Base-by-base conservation (phyloP, 306 rosid genomes). In the Luffa acutangula region DNA sequence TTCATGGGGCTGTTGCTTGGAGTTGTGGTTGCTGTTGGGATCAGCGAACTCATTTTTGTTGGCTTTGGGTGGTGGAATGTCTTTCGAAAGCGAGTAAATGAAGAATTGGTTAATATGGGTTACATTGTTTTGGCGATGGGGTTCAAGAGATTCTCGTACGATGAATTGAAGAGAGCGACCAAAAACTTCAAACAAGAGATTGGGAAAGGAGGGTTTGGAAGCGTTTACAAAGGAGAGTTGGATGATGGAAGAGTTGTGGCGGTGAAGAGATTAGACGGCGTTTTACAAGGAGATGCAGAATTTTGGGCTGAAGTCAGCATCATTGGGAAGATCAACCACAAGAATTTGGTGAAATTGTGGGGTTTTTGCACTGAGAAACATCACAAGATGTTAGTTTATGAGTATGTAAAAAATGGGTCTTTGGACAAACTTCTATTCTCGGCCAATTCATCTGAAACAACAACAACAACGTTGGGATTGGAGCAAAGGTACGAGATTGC, bases 271-370 rank as follows among this genome's bases (percentile, higher is more conserved):
- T 54, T 87, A 14, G 87, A 81, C 36, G 90, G 87, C 6, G 42
- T 87, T 31, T 63, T 80, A 41, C 83, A 84, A 75, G 90, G 88
- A 17, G 82, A 84, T 33, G 81, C 86, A 4, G 86, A 84, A 20
- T 87, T 87, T 62, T 85, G 90, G 90, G 88, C 85, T 36, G 88
- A 87, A 62, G 84, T 87, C 10, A 82, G 90, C 53, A 57, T 85
- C 10, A 82, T 87, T 45, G 90, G 90, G 37, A 87, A 75, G 76
- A 80, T 87, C 42, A 82, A 87, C n/a, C 90, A 87, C 9, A 75
- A 33, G 48, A 87, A 87, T 75, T 77, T 87, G 15, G 90, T 87
- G 3, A 84, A 85, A 46, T 43, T 87, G 2, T 84, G 83, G 84
- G 90, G 90, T 4, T 87, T 82, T 34, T 87, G 86, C 4, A 78